Base-by-base conservation (phyloP, 2,329 filamentous ascomycete genomes). In the Phialophora verrucosa region DNA sequence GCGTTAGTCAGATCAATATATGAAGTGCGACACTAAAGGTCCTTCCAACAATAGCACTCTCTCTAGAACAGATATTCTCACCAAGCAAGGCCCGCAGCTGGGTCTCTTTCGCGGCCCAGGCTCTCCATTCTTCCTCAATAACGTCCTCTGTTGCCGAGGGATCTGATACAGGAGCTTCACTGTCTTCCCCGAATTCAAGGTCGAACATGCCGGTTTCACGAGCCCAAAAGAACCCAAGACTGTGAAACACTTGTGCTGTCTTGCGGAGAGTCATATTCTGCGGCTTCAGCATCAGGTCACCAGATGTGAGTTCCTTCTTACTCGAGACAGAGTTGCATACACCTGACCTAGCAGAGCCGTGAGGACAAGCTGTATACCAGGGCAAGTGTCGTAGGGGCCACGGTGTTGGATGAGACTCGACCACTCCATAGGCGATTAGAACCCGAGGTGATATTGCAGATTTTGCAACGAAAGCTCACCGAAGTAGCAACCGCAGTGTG, bases 401-500 rank as follows among this genome's bases (percentile, higher is more conserved):
- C 73, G 73, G 56, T 81, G 79, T 14, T 77, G 79, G 25, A 82
- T 82, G 32, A 82, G 64, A 2, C 75, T 77, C 72, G 82, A 79
- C 80, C 80, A 82, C 74, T 66, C 35, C 29, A n/a, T 47, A n/a
- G 20, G 1, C 12, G 23, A 32, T 66, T 20, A 54, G 54, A 12
- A 58, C 35, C 14, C 7, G 10, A 27, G 25, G 7, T 4, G 27
- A 4, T 6, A 10, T 50, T 38, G 11, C 31, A 20, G n/a, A 42
- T 25, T 27, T n/a, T 4, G 17, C 10, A 51, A n/a, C 7, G 5
- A 49, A 27, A 27, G 44, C 38, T 60, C 44, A 66, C 64, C 44
- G 79, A 82, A 14, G 80, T 82, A 32, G 80, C 78, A n/a, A 82
- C 74, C 27, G 80, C 80, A n/a, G 79, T 78, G 71, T 82, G 79